Base-by-base conservation (phyloP, 73 alveolate genomes). In the Paramecium sexaurelia region DNA sequence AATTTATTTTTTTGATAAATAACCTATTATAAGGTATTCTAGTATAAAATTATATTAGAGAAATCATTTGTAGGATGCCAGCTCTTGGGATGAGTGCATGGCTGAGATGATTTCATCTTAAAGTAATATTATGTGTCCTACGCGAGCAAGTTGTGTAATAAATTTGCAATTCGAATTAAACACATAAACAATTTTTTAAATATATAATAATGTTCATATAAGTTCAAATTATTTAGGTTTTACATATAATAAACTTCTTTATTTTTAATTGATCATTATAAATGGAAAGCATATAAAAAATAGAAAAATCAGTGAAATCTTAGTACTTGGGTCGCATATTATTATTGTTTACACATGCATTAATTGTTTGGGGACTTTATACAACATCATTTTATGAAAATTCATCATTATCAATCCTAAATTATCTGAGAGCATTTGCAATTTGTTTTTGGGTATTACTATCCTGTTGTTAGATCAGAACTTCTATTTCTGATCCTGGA, bases 11-110 rank as follows among this genome's bases (percentile, higher is more conserved):
- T 5, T 35, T 47, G 27, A 47, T 47, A 10, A 22, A 27, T 57
- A 27, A 57, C 82, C 24, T 17, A 57, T 57, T 57, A 27, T 57
- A 57, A 57, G 82, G 19, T 7, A 57, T 17, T 57, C 43, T 24
- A 7, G 1, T 22, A 24, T 57, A 57, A 2, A 57, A 57, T 57
- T 17, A 19, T 19, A 10, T 22, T 40, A 57, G 66, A 47, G 66
- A 47, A 26, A 47, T 47, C 6, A 15, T 57, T 27, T 22, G 7
- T 57, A 7, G 22, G 82, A 57, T 19, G 82, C 82, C 82, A 57
- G 82, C 82, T 57, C 82, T n/a, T 57, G 82, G 7, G 82, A 57
- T 57, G 82, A 57, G 82, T 57, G 82, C 82, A 57, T 57, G 82
- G 82, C 82, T 57, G 82, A 17, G 19, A 15, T 57, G 41, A 24